Conservation (phyloP, 805 yeast genomes). For the Clavispora santaluciae region DNA sequence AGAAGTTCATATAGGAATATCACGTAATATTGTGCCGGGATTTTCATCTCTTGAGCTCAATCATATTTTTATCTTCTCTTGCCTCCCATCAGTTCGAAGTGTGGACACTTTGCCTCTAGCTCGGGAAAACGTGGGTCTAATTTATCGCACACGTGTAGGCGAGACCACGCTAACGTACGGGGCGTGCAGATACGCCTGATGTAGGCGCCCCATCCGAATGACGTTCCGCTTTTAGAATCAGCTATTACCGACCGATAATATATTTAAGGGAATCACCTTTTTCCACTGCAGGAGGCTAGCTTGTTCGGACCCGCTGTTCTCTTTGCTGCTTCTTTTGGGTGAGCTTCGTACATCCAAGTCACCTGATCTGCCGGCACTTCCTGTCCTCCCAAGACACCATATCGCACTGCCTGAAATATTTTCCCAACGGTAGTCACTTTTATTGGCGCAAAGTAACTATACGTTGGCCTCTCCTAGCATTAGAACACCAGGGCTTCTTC, state of each 20-base stretch:
- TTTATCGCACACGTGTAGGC: constrained; percentile 1
- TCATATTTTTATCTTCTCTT: too few relatives aligned
- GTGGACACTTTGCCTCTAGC: too few relatives aligned
- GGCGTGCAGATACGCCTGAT: neutral
- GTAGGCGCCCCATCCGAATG: neutral
- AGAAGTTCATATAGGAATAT: too few relatives aligned
- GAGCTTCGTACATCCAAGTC: too few relatives aligned
- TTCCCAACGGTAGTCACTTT: neutral
- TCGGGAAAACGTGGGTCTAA: constrained; percentile 1
- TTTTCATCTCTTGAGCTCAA: too few relatives aligned
- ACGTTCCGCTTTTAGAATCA: neutral
- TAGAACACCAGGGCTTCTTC: neutral
- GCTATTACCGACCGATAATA: neutral
- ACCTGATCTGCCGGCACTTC: neutral
- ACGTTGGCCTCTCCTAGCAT: neutral
- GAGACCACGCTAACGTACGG: neutral
- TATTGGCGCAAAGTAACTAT: too few relatives aligned
- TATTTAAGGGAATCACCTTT: neutral
- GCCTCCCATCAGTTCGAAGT: too few relatives aligned
- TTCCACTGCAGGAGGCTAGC: neutral
- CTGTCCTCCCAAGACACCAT: neutral
- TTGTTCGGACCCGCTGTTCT: too few relatives aligned
- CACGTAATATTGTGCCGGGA: too few relatives aligned
- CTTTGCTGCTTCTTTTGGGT: too few relatives aligned
- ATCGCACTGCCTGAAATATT: neutral